Base-by-base conservation (phyloP, 129 eudicot species). In the Rutidosis leptorrhynchoides region DNA sequence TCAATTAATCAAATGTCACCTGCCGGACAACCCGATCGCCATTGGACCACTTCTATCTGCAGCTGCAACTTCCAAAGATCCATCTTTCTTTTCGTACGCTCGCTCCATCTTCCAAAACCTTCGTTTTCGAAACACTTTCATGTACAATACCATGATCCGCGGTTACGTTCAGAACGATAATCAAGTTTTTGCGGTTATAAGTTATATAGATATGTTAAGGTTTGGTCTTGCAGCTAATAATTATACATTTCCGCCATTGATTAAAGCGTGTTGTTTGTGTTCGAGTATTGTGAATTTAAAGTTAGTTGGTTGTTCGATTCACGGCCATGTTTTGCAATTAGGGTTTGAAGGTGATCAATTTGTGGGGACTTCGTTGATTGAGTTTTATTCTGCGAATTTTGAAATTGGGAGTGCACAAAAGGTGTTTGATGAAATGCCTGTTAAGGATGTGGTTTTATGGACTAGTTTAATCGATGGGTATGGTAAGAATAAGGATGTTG, bases 391-490 rank as follows among this genome's bases (percentile, higher is more conserved):
- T 16, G 54, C 5, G 12, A 62, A 35, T 21, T 46, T 70, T 4
- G 89, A 86, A 32, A 59, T 87, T 68, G 23, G 61, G 3, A 46
- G 20, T 25, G 95, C 85, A 21, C 60, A 77, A 1, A 61, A 23
- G 62, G 40, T 84, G 83, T 84, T 87, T 26, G 90, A 84, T 64
- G 80, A 84, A 76, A 77, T 84, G 26, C 76, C 82, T 35, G 64
- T 53, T 1, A 84, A 76, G 64, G 95, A 87, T 69, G 74, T 79
- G 28, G 85, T 84, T 64, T 27, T 84, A 45, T 83, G 87, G 83
- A 87, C 95, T 3, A 20, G 67, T 26, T 81, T 87, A 74, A 67
- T 87, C 8, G 87, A 81, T 54, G 95, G 95, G 58, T 84, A 84
- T 35, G 87, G 87, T 15, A 87, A 87, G 69, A 71, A 58, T 58